Evolutionary conservation across 176 grass and related monocot genomes (phyloP).

Genomic region (Dactylis glomerata): DNA sequence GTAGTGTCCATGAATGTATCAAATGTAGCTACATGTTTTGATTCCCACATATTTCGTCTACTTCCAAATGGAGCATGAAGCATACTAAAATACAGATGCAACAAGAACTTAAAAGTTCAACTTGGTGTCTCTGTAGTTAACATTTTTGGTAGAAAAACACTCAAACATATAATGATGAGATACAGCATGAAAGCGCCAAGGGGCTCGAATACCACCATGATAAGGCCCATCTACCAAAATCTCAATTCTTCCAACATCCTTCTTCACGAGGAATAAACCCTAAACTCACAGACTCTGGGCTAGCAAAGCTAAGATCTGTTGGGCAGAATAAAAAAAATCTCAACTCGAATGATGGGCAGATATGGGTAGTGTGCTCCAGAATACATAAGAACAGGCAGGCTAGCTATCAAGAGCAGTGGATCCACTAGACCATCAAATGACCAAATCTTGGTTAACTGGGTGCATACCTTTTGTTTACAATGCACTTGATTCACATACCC

Average conservation of each 20-base stretch:
- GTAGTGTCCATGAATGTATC: too few relatives aligned
- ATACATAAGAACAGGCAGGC: conserved; percentile 50
- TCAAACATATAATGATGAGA: conserved; percentile 72
- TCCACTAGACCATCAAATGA: conserved; percentile 37
- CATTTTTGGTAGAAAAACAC: conserved; percentile 37
- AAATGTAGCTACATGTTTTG: too few relatives aligned
- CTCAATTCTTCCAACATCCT: conserved; percentile 86
- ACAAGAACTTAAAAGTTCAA: background rate
- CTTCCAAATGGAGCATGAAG: too few relatives aligned
- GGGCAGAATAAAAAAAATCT: conserved; percentile 41
- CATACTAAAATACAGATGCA: too few relatives aligned
- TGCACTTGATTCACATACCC: too few relatives aligned
- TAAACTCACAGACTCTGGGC: conserved; percentile 88
- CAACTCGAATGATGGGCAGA: conserved; percentile 75
- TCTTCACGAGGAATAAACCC: conserved; percentile 59
- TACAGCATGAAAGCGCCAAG: conserved; percentile 69
- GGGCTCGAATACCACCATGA: conserved; percentile 85
- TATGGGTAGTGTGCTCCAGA: conserved; percentile 88
- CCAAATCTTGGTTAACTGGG: conserved; percentile 72
- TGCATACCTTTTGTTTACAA: background rate
- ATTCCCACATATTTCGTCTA: too few relatives aligned
- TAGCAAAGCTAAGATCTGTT: conserved; percentile 54
- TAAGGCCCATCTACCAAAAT: conserved; percentile 80
- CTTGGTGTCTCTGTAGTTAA: conserved; percentile 43
- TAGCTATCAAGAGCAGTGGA: conserved; percentile 74